Percentiles rank a stretch among this genome's conserved stretches.
Evolutionary conservation across 2,329 filamentous ascomycete species (phyloP).

Genomic region (Hypoxylon sp.): DNA sequence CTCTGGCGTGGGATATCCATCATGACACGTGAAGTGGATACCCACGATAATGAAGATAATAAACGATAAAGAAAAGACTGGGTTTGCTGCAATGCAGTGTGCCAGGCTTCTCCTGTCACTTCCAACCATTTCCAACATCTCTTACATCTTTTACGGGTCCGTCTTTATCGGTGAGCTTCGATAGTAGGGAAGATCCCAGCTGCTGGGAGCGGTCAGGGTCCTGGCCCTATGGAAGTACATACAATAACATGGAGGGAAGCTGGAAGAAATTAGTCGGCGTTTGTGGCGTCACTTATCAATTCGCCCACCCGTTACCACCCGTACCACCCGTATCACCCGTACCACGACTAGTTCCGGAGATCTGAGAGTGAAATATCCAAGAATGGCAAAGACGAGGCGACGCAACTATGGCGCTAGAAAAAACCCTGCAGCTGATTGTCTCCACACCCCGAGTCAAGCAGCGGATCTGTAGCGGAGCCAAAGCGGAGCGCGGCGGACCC

Average conservation of each 20-base stretch:
- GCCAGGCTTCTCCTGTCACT: slow-evolving; percentile 15
- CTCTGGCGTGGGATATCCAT: slow-evolving; percentile 25
- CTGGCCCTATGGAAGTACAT: slow-evolving; percentile 14
- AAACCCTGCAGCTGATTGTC: slow-evolving; percentile 32
- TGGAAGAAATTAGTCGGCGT: slow-evolving; percentile 29
- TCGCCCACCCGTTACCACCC: not conserved
- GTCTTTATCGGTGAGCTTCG: slow-evolving; percentile 34
- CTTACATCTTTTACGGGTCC: slow-evolving; percentile 13
- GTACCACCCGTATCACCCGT: slow-evolving; percentile 3
- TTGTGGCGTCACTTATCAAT: slow-evolving; percentile 41
- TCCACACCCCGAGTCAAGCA: slow-evolving; percentile 36
- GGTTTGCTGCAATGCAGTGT: slow-evolving; percentile 28
- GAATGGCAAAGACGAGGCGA: slow-evolving; percentile 40
- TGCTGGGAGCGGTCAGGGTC: slow-evolving; percentile 31
- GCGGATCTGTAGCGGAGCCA: slow-evolving; percentile 32
- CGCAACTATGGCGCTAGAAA: slow-evolving; percentile 40
- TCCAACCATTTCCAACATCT: slow-evolving; percentile 16
- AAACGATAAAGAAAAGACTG: slow-evolving; percentile 12
- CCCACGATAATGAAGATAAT: slow-evolving; percentile 17
- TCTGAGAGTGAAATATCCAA: slow-evolving; percentile 19
- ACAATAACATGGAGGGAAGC: not conserved
- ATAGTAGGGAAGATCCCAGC: slow-evolving; percentile 28
- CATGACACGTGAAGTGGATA: slow-evolving; percentile 47
- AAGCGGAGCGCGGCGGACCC: slow-evolving; percentile 43
- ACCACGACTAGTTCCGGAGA: slow-evolving; percentile 15